These are phyloP conservation scores for Plasmodium gaboni DNA, from an alignment of 169 alveolate genomes.

Conservation along the genomic window DNA sequence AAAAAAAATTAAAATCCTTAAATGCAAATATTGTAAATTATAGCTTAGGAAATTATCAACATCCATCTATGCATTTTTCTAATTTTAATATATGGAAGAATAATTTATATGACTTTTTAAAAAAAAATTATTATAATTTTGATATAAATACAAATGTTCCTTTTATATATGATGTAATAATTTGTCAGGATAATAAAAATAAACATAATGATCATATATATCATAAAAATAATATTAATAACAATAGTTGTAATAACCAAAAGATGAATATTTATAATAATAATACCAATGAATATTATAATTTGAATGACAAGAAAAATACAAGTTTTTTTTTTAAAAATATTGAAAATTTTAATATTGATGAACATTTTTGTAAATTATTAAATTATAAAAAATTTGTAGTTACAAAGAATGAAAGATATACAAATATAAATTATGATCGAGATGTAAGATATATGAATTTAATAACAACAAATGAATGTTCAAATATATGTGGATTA, in stretches of 20 bases:
- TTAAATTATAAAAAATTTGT: slow-evolving; percentile 26
- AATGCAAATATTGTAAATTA: slow-evolving; percentile 54
- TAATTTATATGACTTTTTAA: slow-evolving; percentile 47
- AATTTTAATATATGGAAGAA: slow-evolving; percentile 55
- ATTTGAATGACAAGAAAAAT: background rate
- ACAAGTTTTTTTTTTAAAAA: background rate
- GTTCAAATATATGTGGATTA: slow-evolving; percentile 41
- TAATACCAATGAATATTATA: background rate
- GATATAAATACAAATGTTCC: slow-evolving; percentile 25
- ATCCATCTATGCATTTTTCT: slow-evolving; percentile 71
- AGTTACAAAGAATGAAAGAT: slow-evolving; percentile 49
- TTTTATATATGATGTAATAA: background rate
- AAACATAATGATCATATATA: background rate
- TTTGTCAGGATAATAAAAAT: background rate
- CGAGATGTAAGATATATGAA: slow-evolving; percentile 60
- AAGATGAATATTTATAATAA: background rate
- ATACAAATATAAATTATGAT: slow-evolving; percentile 10
- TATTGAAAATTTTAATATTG: slow-evolving; percentile 6
- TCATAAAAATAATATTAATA: too few species aligned
- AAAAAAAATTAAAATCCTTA: slow-evolving; percentile 46
- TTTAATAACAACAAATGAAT: slow-evolving; percentile 11
- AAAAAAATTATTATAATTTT: slow-evolving; percentile 16
- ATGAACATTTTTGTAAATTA: slow-evolving; percentile 26
- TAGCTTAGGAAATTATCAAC: slow-evolving; percentile 69
- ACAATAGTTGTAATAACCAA: too few species aligned